Conservation (phyloP, 768 basidiomycete genomes). For the Polyporus arcularius region DNA sequence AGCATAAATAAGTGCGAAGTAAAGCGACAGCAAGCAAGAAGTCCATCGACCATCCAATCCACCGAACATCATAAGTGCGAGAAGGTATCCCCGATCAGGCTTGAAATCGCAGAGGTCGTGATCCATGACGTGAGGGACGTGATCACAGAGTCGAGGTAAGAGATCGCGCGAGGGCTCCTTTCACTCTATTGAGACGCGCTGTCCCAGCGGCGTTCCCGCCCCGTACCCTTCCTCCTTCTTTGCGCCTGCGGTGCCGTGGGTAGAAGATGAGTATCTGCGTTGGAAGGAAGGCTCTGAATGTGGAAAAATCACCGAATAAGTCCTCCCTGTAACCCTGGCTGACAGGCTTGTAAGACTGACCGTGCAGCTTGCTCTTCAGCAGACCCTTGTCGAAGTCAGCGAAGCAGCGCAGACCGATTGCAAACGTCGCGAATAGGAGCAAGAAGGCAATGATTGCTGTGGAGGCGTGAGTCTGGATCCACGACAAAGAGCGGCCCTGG, state of each 20-base stretch:
- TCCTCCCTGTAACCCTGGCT: conserved; percentile 28
- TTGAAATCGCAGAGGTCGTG: neutral
- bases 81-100: neutral
- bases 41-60: conserved; percentile 12
- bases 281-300: conserved; percentile 49
- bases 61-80: conserved; percentile 5
- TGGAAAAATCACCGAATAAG: conserved; percentile 40
- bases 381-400: conserved; percentile 83
- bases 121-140: conserved; percentile 10
- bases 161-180: neutral
- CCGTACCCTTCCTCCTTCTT: conserved; percentile 51
- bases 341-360: conserved; percentile 53
- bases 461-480: neutral
- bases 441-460: conserved; percentile 77
- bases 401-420: conserved; percentile 77
- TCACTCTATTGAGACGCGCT: conserved; percentile 80
- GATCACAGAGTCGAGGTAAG: neutral
- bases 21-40: conserved; percentile 4
- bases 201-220: conserved; percentile 55
- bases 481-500: neutral
- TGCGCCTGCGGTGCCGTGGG: conserved; percentile 31
- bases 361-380: conserved; percentile 66
- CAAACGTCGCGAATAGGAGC: conserved; percentile 72
- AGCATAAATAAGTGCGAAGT: conserved; percentile 19
- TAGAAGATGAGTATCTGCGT: conserved; percentile 42